Percentiles rank a stretch among this genome's conserved stretches.
Conservation (phyloP, 2,329 filamentous ascomycete genomes). For the Penicillium rolfsii region DNA sequence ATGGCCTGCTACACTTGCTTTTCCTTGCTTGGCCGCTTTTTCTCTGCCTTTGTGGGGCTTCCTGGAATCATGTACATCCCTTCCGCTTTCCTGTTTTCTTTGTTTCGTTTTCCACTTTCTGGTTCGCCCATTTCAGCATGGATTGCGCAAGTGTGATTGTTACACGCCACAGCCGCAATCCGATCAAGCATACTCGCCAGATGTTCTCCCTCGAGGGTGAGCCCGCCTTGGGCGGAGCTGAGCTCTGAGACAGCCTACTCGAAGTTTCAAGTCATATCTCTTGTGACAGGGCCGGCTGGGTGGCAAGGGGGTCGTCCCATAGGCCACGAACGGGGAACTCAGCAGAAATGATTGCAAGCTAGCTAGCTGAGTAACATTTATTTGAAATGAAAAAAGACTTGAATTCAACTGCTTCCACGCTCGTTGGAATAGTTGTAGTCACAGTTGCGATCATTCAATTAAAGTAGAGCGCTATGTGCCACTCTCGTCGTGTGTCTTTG, state of each 20-base stretch:
- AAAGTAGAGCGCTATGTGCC: not conserved
- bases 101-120: constrained; percentile 6
- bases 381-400: constrained; percentile 7
- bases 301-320: not conserved
- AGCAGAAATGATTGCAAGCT: not conserved
- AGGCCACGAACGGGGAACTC: not conserved
- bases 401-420: constrained; percentile 7
- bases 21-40: constrained; percentile 5
- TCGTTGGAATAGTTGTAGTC: not conserved
- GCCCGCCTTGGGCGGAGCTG: too few species aligned
- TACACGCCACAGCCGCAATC: not conserved
- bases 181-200: not conserved
- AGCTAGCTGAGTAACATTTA: constrained; percentile 10
- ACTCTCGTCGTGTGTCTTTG: not conserved
- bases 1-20: constrained; percentile 5
- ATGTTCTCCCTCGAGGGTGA: too few species aligned
- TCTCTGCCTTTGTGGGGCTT: constrained; percentile 11
- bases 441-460: not conserved
- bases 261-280: not conserved
- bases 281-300: too few species aligned
- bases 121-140: not conserved
- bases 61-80: constrained; percentile 23
- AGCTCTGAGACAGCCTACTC: not conserved
- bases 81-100: not conserved
- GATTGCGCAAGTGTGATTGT: not conserved